phyloP scores from a whole-genome alignment of 1,139 yeast genomes.

The Wickerhamiella pararugosa region DNA sequence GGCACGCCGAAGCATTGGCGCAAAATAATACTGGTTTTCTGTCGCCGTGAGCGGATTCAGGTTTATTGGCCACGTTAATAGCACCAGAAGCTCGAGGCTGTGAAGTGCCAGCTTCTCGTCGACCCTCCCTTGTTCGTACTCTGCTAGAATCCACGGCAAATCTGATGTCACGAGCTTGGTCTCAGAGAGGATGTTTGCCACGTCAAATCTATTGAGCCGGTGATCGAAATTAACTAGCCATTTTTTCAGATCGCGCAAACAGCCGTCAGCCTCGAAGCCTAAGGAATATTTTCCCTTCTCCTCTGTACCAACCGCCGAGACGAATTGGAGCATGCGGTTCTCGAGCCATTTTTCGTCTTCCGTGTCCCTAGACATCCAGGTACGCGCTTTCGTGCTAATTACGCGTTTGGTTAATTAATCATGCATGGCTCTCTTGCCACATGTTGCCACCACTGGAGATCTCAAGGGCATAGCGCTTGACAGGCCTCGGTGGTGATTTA shows the following conservation, averaged over 20 bases:
- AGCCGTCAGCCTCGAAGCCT: constrained; percentile 85
- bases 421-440: too few relatives aligned
- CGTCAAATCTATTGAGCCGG: constrained; percentile 49
- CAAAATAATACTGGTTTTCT: constrained; percentile 39
- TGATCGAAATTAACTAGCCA: constrained; percentile 85
- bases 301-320: constrained; percentile 19
- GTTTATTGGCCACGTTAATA: constrained; percentile 76
- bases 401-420: too few relatives aligned
- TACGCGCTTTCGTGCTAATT: too few relatives aligned
- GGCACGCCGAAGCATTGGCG: constrained; percentile 45
- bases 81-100: constrained; percentile 64
- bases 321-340: constrained; percentile 1
- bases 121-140: constrained; percentile 43
- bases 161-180: constrained; percentile 62
- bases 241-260: constrained; percentile 71
- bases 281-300: constrained; percentile 49
- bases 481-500: too few relatives aligned
- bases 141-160: constrained; percentile 55
- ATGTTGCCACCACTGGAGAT: too few relatives aligned
- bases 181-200: constrained; percentile 79
- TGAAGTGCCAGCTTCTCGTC: constrained; percentile 47
- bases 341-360: neutral
- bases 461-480: too few relatives aligned
- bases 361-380: too few relatives aligned
- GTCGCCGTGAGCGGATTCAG: constrained; percentile 36